phyloP scores from a whole-genome alignment of 768 basidiomycete genomes.

The Collybia nuda region DNA sequence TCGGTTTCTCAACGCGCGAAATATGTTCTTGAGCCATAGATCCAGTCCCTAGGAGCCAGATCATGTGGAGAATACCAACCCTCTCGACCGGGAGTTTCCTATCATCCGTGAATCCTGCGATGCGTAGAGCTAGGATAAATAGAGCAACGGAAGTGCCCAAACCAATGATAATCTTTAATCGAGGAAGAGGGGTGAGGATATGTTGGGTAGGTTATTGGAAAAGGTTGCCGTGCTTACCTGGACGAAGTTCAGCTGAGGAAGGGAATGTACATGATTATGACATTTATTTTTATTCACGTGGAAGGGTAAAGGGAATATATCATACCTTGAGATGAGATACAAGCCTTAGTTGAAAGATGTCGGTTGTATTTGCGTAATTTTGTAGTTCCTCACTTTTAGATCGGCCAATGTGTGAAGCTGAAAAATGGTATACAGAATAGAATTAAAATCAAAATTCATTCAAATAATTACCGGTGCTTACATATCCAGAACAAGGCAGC shows the following conservation, averaged over 20 bases:
- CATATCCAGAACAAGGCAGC: background rate
- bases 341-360: too few relatives aligned
- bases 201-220: too few relatives aligned
- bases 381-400: too few relatives aligned
- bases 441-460: background rate
- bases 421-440: too few relatives aligned
- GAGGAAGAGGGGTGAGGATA: too few relatives aligned
- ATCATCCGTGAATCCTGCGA: background rate
- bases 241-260: background rate
- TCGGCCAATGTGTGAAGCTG: too few relatives aligned
- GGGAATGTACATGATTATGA: too few relatives aligned
- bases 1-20: background rate
- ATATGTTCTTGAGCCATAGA: background rate
- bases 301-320: too few relatives aligned
- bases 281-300: too few relatives aligned
- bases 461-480: background rate
- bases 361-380: too few relatives aligned
- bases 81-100: background rate
- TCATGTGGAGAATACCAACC: background rate
- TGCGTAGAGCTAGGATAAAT: background rate
- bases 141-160: background rate
- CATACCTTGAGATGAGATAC: too few relatives aligned
- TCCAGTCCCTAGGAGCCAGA: background rate
- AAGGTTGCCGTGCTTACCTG: background rate
- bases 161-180: background rate